phyloP scores from a whole-genome alignment of 2,329 filamentous ascomycete genomes.

The Coniochaeta sp. region DNA sequence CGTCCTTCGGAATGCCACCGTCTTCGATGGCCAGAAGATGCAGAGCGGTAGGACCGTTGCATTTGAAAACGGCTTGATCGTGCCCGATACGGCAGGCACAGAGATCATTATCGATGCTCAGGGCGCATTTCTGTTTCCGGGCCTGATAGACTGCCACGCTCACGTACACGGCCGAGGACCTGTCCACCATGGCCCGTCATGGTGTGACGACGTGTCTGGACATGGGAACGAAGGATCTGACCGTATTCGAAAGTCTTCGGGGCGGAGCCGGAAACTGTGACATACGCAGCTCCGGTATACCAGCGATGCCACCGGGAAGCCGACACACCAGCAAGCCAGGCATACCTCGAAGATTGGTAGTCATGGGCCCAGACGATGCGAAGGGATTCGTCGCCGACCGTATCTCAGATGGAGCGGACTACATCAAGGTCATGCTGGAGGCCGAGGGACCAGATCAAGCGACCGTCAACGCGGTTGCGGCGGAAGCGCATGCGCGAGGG shows the following conservation, averaged over 20 bases:
- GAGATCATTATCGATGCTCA: neutral
- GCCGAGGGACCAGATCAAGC: neutral
- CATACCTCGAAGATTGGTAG: neutral
- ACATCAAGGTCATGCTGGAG: conserved; percentile 1
- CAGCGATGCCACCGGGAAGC: neutral
- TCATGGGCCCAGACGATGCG: neutral
- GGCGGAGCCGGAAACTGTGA: neutral
- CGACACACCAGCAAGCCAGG: neutral
- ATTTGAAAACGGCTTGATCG: neutral
- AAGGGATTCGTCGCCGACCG: neutral
- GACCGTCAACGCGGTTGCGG: neutral
- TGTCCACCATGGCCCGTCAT: neutral
- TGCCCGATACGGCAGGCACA: neutral
- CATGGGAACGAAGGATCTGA: neutral
- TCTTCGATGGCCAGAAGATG: neutral
- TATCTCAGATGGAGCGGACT: conserved; percentile 1
- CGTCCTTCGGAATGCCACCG: neutral
- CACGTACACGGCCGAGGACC: neutral
- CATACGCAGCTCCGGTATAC: neutral
- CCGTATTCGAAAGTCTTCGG: neutral
- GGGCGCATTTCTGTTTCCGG: neutral
- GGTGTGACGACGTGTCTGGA: neutral
- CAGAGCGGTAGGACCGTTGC: neutral
- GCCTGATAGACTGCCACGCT: conserved; percentile 1
- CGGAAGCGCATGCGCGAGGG: neutral